These are phyloP conservation scores for Westerdykella sp. DNA, from an alignment of 2,329 filamentous ascomycete genomes.

Conservation along the genomic window DNA sequence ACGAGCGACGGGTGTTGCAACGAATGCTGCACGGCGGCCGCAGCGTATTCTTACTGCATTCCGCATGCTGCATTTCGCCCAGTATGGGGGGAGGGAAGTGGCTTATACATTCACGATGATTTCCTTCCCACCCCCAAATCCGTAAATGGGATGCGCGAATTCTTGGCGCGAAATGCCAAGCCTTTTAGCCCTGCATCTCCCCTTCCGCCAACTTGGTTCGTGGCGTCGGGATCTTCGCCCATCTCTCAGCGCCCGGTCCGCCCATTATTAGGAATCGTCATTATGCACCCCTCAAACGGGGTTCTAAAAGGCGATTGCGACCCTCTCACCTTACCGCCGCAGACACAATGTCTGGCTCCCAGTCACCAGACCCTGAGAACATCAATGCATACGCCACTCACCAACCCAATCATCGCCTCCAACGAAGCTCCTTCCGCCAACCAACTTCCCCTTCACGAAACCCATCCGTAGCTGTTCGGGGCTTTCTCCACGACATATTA, in stretches of 20 bases:
- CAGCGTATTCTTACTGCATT: constrained; percentile 25
- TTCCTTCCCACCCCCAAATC: too few relatives aligned
- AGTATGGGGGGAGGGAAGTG: too few relatives aligned
- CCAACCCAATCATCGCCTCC: too few relatives aligned
- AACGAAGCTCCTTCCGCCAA: too few relatives aligned
- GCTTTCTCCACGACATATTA: constrained; percentile 28
- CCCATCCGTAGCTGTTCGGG: background rate
- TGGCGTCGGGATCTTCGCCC: background rate
- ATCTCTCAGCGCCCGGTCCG: too few relatives aligned
- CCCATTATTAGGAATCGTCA: background rate
- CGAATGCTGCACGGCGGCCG: constrained; percentile 17
- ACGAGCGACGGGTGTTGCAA: constrained; percentile 16
- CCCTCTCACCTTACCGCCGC: background rate
- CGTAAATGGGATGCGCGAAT: background rate
- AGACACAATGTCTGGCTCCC: constrained; percentile 15
- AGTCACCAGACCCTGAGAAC: constrained; percentile 2
- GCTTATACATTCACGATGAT: too few relatives aligned
- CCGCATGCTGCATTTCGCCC: constrained; percentile 2
- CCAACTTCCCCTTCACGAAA: too few relatives aligned
- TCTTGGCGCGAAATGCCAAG: constrained; percentile 1
- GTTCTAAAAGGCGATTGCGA: background rate
- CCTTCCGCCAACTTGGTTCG: too few relatives aligned
- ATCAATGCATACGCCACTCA: too few relatives aligned
- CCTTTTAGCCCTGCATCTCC: background rate
- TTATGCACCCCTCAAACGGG: background rate